Percentiles rank a stretch among this genome's conserved stretches.
Conservation (phyloP, 2,329 filamentous ascomycete genomes). For the Rhynchosporium graminicola region DNA sequence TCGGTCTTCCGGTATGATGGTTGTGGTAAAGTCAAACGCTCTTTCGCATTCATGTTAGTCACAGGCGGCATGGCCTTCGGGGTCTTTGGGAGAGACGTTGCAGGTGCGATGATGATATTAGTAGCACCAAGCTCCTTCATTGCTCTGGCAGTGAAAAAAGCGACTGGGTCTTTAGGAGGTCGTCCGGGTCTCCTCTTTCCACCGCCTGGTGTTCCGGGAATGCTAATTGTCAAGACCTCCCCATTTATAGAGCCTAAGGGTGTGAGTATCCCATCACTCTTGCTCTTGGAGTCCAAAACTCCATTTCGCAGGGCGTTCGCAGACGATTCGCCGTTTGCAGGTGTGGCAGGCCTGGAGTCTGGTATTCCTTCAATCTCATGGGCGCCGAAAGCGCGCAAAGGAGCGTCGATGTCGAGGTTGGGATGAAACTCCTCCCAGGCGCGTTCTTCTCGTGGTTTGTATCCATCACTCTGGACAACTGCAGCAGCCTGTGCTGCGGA, state of each 20-base stretch:
- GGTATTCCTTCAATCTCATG: conserved; percentile 81
- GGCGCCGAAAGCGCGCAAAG: conserved; percentile 75
- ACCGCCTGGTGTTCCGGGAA: conserved; percentile 43
- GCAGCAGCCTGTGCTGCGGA: conserved; percentile 75
- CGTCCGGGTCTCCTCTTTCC: conserved; percentile 62
- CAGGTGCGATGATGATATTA: conserved; percentile 36
- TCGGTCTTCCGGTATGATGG: conserved; percentile 76
- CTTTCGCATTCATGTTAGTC: conserved; percentile 74
- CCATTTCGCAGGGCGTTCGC: conserved; percentile 33
- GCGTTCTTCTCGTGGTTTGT: conserved; percentile 94
- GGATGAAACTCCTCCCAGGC: conserved; percentile 98
- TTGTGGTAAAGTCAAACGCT: conserved; percentile 74
- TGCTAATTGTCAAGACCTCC: conserved; percentile 31
- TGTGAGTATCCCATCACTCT: conserved; percentile 33
- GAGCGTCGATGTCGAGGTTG: conserved; percentile 84
- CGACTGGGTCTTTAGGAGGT: conserved; percentile 62
- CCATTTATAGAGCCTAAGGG: conserved; percentile 32
- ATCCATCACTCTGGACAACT: conserved; percentile 89
- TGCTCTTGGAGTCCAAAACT: conserved; percentile 30
- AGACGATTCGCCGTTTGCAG: conserved; percentile 44
- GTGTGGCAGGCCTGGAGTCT: conserved; percentile 48
- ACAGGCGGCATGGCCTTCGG: conserved; percentile 66
- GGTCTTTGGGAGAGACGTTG: conserved; percentile 48
- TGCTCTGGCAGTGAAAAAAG: conserved; percentile 55
- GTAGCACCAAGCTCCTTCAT: conserved; percentile 26